Conservation (phyloP, 345 rosid genomes). For the Aethionema arabicum region DNA sequence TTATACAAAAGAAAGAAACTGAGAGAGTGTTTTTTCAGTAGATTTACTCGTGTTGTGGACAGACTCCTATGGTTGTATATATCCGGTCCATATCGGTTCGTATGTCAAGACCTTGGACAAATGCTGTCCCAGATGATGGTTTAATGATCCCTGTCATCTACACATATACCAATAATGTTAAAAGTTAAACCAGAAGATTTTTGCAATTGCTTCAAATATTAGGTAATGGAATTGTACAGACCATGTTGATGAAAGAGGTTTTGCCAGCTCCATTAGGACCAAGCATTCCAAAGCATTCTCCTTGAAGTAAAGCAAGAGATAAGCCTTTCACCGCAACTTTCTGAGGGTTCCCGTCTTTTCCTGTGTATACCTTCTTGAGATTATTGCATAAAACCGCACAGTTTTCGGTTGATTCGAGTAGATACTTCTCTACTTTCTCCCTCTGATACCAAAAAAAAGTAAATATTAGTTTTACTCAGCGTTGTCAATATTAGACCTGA, state of each 20-base stretch:
- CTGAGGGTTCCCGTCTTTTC: slow-evolving; percentile 79
- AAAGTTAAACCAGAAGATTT: neutral
- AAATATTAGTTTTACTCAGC: slow-evolving; percentile 4
- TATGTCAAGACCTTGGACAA: slow-evolving; percentile 72
- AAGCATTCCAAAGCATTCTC: slow-evolving; percentile 97
- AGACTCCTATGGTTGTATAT: slow-evolving; percentile 88
- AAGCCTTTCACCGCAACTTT: slow-evolving; percentile 85
- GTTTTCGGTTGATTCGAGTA: slow-evolving; percentile 50
- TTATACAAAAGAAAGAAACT: neutral
- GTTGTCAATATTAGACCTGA: slow-evolving; percentile 2
- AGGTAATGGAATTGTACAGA: slow-evolving; percentile 23
- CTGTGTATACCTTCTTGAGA: slow-evolving; percentile 78
- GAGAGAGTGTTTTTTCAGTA: neutral
- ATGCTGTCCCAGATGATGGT: slow-evolving; percentile 81
- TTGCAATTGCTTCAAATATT: neutral
- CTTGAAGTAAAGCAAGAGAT: slow-evolving; percentile 84
- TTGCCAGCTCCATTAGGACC: slow-evolving; percentile 99
- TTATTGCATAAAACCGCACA: slow-evolving; percentile 66
- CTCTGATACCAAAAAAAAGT: slow-evolving; percentile 45
- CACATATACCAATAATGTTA: slow-evolving; percentile 18
- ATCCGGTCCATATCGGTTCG: slow-evolving; percentile 66
- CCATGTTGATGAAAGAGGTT: slow-evolving; percentile 94
- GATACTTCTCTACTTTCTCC: slow-evolving; percentile 74
- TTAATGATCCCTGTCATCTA: slow-evolving; percentile 90
- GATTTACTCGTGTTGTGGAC: slow-evolving; percentile 97